Base-by-base conservation (phyloP, 2,329 filamentous ascomycete species). In the Aspergillus sp. region DNA sequence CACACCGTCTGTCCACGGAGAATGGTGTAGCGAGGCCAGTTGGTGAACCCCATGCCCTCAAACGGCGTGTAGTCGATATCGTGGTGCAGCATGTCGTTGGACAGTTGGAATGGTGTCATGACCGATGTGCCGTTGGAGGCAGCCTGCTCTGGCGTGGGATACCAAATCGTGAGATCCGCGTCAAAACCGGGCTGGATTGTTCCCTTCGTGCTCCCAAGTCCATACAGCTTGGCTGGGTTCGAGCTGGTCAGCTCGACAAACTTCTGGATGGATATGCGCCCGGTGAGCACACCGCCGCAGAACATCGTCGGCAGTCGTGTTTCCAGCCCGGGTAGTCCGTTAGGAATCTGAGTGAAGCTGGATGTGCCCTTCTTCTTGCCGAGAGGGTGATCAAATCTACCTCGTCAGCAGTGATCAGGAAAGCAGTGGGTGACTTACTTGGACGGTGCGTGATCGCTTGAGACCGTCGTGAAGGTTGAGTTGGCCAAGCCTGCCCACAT, bases 401-500 rank as follows among this genome's bases (percentile, higher is more conserved):
- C 32, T 52, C 1, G n/a, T 30, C 12, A 50, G 47, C 25, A 45
- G 2, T 6, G 2, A 25, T 32, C 19, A 19, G 19, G 19, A 19
- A 19, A 19, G 19, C 19, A 19, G 19, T 19, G 19, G 19, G 19
- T 19, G 19, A 19, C 19, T 19, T 19, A 73, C 54, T 67, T 69
- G 48, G 70, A 74, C 2, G 79, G 77, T 5, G 76, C 77, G 65
- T 83, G 80, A 61, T 82, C 80, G 0, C 80, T 84, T 10, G 79
- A 82, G 9, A 85, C 76, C 2, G 83, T 78, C 0, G 83, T 82
- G 64, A 86, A 85, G 0, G 83, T 86, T 3, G 82, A 82, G 64
- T 85, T 82, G 12, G 74, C 72, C 3, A 86, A 74, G 0, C 81
- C 82, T 1, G 74, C 66, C 83, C 83, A 85, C 60, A 85, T 82